A percentile compares a stretch with the other conserved stretches of the same genome.
Conservation (phyloP, 2,329 filamentous ascomycete genomes). For the Fusarium sp. region DNA sequence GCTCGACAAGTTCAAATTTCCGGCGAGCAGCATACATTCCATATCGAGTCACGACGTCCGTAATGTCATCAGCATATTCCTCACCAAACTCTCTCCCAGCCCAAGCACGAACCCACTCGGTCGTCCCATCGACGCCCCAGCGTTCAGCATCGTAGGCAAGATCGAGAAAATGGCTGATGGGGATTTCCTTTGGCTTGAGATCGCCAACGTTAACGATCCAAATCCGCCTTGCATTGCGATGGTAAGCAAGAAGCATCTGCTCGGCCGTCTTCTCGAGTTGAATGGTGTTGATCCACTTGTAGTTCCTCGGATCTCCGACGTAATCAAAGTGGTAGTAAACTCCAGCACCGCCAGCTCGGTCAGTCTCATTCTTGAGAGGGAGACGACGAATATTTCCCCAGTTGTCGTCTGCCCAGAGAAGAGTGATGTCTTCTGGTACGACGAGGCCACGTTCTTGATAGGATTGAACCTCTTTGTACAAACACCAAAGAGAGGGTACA, state of each 20-base stretch:
- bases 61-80: constrained; percentile 59
- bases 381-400: constrained; percentile 71
- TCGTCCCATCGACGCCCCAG: constrained; percentile 53
- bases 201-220: constrained; percentile 75
- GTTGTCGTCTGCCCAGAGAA: constrained; percentile 75
- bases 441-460: constrained; percentile 70
- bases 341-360: constrained; percentile 67
- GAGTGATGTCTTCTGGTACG: constrained; percentile 71
- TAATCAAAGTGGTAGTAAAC: constrained; percentile 73
- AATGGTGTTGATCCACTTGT: constrained; percentile 69
- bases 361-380: constrained; percentile 65
- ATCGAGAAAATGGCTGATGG: constrained; percentile 67
- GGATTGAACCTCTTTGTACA: constrained; percentile 75
- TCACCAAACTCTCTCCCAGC: constrained; percentile 64
- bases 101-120: constrained; percentile 56
- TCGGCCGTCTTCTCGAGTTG: constrained; percentile 48
- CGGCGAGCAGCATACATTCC: constrained; percentile 67
- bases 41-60: constrained; percentile 58
- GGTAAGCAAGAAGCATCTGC: constrained; percentile 64
- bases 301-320: constrained; percentile 70
- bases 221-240: constrained; percentile 61
- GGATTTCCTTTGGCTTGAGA: constrained; percentile 69
- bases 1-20: constrained; percentile 71
- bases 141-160: constrained; percentile 67
- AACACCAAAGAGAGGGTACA: constrained; percentile 67